Base-by-base conservation (phyloP, 495 filamentous ascomycete species). In the Neurospora tetraspora region DNA sequence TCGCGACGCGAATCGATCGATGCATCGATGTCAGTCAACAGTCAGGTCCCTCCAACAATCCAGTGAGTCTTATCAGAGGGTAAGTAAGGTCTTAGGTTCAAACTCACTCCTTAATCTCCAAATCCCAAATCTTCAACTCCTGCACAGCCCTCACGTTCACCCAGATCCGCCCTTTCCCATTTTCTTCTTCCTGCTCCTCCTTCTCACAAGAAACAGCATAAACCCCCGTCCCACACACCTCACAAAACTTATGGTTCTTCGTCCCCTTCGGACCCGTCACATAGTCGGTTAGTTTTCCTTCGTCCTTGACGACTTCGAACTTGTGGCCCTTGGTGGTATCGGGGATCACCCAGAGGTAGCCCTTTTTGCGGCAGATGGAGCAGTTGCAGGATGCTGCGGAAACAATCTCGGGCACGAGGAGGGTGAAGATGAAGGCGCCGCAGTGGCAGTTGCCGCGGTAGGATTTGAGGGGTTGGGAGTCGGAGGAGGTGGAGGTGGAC, bases 401-500 rank as follows among this genome's bases (percentile, higher is more conserved):
- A 73, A 76, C 83, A 73, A 86, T 77, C 73, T 86, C 80, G 27
- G 86, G 84, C 7, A 84, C 10, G 10, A 78, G 76, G 71, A 83
- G 71, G 74, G 83, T 83, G 75, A 82, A 89, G 71, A 86, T 78
- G 71, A 84, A 85, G 45, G 80, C 79, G 3, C 78, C 80, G 78
- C 88, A 89, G 78, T 88, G 86, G 82, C 87, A 89, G 78, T 83
- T 88, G 76, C 85, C 88, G 10, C 85, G 81, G 79, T 88, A 89
- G 71, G 82, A 85, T 74, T 85, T 85, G 71, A 81, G 70, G 37
- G 72, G 42, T 47, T 70, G 61, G 38, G 70, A 18, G 8, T 79
- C 74, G 10, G 76, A 36, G 34, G 34, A 36, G 11, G 40, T 5
- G 39, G 40, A 6, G 40, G 53, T 16, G 53, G 53, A 61, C 47